These are phyloP conservation scores for Epithemia pelagica DNA, from an alignment of 108 stramenopile species.

Conservation along the genomic window DNA sequence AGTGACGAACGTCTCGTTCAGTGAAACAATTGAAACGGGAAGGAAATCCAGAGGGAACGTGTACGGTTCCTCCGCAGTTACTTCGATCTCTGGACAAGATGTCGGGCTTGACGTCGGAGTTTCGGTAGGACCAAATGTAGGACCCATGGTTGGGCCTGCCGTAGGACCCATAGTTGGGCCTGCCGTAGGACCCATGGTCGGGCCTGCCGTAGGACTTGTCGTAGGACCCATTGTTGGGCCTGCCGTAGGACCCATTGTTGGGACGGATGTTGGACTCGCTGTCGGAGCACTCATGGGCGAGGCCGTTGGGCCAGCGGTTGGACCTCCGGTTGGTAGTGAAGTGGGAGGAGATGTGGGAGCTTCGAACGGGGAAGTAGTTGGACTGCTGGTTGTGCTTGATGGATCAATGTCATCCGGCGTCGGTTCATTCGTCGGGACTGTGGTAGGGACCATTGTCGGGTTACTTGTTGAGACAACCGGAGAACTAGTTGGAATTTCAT, in stretches of 20 bases:
- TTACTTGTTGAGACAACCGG: too few species aligned
- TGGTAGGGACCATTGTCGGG: too few species aligned
- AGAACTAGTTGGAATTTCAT: too few species aligned
- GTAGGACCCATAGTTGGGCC: neutral
- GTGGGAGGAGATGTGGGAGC: neutral
- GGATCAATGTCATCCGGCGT: too few species aligned
- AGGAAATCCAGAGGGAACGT: neutral
- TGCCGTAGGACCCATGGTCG: neutral
- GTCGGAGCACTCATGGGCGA: neutral
- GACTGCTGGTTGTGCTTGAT: too few species aligned
- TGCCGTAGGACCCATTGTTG: neutral
- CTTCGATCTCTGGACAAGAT: too few species aligned
- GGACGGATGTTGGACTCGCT: neutral
- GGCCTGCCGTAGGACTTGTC: neutral
- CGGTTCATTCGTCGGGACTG: too few species aligned
- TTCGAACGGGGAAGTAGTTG: neutral
- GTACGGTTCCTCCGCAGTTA: too few species aligned
- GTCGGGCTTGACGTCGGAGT: neutral
- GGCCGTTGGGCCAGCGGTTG: neutral
- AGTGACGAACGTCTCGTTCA: neutral
- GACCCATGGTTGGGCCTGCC: neutral
- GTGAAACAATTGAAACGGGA: neutral
- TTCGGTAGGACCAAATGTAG: neutral
- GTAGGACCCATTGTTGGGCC: neutral
- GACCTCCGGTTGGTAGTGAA: neutral